Percentiles rank a stretch among this genome's conserved stretches.
phyloP scores from a whole-genome alignment of 306 rosid species.

The Cicer pinnatifidum region DNA sequence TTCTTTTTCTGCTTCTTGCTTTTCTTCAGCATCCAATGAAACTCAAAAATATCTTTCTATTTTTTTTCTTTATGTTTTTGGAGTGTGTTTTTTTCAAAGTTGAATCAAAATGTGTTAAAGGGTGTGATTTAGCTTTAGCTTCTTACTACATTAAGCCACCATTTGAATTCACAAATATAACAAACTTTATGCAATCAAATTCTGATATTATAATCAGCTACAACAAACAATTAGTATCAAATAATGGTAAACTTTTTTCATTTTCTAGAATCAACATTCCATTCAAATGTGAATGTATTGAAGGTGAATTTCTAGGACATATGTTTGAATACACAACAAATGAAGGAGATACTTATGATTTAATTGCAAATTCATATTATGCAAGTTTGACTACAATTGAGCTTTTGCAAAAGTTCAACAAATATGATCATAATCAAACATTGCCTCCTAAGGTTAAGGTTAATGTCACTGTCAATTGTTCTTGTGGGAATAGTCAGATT shows the following conservation, averaged over 20 bases:
- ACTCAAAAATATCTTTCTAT: conserved; percentile 23
- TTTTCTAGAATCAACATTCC: conserved; percentile 50
- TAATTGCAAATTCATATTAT: conserved; percentile 47
- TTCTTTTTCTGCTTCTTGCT: conserved; percentile 16
- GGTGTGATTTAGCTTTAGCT: conserved; percentile 71
- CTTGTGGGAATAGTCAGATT: conserved; percentile 64
- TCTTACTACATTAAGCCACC: conserved; percentile 47
- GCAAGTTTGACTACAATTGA: conserved; percentile 62
- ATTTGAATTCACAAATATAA: neutral
- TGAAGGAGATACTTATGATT: conserved; percentile 50
- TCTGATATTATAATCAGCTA: conserved; percentile 33
- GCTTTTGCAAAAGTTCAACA: conserved; percentile 52
- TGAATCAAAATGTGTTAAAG: conserved; percentile 57
- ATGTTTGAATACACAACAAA: conserved; percentile 51
- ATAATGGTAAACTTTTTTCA: neutral
- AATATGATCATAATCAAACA: conserved; percentile 40
- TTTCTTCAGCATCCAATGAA: conserved; percentile 51
- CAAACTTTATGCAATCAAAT: conserved; percentile 38
- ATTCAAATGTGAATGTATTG: conserved; percentile 61
- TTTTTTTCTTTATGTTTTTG: conserved; percentile 43
- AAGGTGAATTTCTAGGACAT: conserved; percentile 63
- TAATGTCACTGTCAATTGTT: conserved; percentile 65
- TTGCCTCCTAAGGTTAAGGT: conserved; percentile 32
- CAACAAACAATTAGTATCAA: conserved; percentile 44
- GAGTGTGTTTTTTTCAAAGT: conserved; percentile 40